Base-by-base conservation (phyloP, 2,329 filamentous ascomycete species). In the Clarireedia hainanense region DNA sequence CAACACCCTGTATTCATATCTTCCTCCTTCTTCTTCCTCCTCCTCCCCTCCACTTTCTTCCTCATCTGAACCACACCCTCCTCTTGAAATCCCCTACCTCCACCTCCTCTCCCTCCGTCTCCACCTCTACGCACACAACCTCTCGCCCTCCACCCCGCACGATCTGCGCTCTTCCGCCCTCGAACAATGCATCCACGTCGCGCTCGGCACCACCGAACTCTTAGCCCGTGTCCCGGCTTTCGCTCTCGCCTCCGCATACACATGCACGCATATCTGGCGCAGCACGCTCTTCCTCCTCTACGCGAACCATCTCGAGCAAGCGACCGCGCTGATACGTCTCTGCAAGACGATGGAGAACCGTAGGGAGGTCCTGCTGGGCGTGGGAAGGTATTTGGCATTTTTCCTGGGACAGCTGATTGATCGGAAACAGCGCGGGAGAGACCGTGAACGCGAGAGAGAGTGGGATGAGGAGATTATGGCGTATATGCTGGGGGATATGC, bases 181-280 rank as follows among this genome's bases (percentile, higher is more conserved):
- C 27, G 85, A 91, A 57, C 83, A 86, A 60, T 96, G 92, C 68
- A 80, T 86, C 2, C 76, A 78, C 6, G 84, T 86, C 7, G 84
- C 89, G 0, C 78, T 88, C 56, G 91, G 96, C 61, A 96, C 91
- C 0, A 85, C 88, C 0, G 80, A 80, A 26, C 80, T 95, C 17
- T 77, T 97, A 12, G 81, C 83, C 9, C 83, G 92, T 47, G 80
- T 78, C 42, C 77, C 85, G 71, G 61, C 59, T 62, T 9, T 30
- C 36, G 14, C 20, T 2, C 36, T 56, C 61, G 64, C 89, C 3
- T 89, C 86, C 1, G 83, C 86, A 4, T 81, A 92, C 63, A 76
- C 95, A 7, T 88, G 89, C 56, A 84, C 83, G 14, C 94, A 97
- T 68, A 78, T 96, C 46, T 96, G 95, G 82, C 86, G 92, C 23